These are phyloP conservation scores for Mucor plumbeus DNA, from an alignment of 371 early-diverging fungal genomes.

Conservation along the genomic window DNA sequence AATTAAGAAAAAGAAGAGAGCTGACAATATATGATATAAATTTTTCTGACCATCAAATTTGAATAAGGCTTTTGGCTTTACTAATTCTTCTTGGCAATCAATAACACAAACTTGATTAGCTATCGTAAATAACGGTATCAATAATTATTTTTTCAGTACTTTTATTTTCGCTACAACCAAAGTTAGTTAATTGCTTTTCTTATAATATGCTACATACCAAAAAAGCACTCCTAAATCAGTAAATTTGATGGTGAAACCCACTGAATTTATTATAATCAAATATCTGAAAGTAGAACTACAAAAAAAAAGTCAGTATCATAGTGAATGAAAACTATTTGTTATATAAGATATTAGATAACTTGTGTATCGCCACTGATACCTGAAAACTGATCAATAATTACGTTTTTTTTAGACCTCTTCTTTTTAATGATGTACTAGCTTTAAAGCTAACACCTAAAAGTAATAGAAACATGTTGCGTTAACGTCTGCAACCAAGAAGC, in stretches of 20 bases:
- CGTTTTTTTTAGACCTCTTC: constrained; percentile 25
- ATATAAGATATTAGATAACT: constrained; percentile 28
- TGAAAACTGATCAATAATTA: constrained; percentile 16
- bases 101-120: constrained; percentile 23
- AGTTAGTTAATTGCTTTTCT: constrained; percentile 24
- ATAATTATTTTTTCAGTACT: constrained; percentile 23
- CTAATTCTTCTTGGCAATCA: constrained; percentile 20
- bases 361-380: constrained; percentile 22
- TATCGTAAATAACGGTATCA: constrained; percentile 27
- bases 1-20: no score
- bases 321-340: constrained; percentile 2
- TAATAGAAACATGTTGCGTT: constrained; percentile 19
- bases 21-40: constrained; percentile 6
- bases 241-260: constrained; percentile 27
- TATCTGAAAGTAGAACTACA: constrained; percentile 20
- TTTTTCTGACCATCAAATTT: constrained; percentile 24
- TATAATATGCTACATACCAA: constrained; percentile 19
- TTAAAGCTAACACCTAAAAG: constrained; percentile 20
- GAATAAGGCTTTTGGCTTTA: constrained; percentile 12
- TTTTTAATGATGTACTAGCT: constrained; percentile 16
- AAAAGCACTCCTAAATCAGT: constrained; percentile 24
- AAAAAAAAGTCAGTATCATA: constrained; percentile 21
- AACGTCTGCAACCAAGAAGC: no score
- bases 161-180: constrained; percentile 21
- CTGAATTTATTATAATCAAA: constrained; percentile 24